These are phyloP conservation scores for Castanopsis chinensis DNA, from an alignment of 306 rosid genomes.

Conservation along the genomic window DNA sequence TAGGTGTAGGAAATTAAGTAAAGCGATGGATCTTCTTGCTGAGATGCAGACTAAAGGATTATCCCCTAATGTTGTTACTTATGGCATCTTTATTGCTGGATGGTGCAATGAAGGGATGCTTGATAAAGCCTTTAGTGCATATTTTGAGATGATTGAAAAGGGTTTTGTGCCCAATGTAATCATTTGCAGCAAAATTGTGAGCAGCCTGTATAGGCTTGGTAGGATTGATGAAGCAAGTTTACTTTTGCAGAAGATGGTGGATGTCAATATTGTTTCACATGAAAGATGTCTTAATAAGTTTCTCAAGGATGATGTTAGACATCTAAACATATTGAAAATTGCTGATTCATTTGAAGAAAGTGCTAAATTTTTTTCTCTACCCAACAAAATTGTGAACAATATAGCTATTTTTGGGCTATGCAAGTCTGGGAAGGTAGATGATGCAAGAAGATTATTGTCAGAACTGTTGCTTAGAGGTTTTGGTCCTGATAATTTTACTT, in stretches of 20 bases:
- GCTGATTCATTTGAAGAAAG: constrained; percentile 51
- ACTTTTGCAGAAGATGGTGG: constrained; percentile 62
- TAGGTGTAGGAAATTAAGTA: constrained; percentile 44
- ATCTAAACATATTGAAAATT: constrained; percentile 48
- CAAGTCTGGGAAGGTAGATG: constrained; percentile 60
- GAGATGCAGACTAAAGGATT: constrained; percentile 69
- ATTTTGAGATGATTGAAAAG: constrained; percentile 64
- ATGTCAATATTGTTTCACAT: constrained; percentile 46
- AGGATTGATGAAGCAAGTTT: constrained; percentile 65
- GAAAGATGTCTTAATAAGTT: constrained; percentile 27
- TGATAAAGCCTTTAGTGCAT: constrained; percentile 59
- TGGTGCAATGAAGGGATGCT: constrained; percentile 78
- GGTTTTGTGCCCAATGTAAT: constrained; percentile 58
- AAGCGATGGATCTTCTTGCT: constrained; percentile 45
- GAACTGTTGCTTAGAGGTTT: constrained; percentile 53
- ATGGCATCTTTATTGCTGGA: constrained; percentile 79
- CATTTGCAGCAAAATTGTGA: constrained; percentile 70
- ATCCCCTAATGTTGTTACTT: constrained; percentile 60
- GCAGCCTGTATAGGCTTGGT: constrained; percentile 60
- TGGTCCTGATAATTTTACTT: constrained; percentile 77
- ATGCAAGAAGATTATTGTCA: constrained; percentile 59
- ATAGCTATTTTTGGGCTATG: constrained; percentile 75
- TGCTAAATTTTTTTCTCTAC: constrained; percentile 36
- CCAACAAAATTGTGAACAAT: constrained; percentile 58
- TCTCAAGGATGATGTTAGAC: constrained; percentile 19